phyloP scores from a whole-genome alignment of 352 stramenopile species.

The Phytophthora agathidicida region DNA sequence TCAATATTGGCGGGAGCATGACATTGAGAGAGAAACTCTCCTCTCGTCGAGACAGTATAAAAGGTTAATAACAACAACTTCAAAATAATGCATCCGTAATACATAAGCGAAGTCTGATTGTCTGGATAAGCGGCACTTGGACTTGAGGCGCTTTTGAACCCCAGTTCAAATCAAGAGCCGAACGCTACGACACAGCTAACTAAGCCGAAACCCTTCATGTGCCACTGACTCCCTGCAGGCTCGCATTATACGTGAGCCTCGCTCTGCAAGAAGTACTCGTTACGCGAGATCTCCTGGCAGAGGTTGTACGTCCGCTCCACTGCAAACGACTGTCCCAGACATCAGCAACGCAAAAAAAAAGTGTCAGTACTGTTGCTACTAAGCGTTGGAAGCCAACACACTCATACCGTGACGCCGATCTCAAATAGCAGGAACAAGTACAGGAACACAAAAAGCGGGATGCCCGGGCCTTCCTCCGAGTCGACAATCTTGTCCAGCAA shows the following conservation, averaged over 20 bases:
- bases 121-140: background rate
- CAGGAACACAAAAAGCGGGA: constrained; percentile 71
- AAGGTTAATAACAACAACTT: too few relatives aligned
- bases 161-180: constrained; percentile 1
- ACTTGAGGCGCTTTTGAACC: too few relatives aligned
- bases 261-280: constrained; percentile 65
- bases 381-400: background rate
- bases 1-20: too few relatives aligned
- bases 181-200: constrained; percentile 5
- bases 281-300: constrained; percentile 74
- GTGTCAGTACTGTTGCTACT: background rate
- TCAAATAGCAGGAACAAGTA: constrained; percentile 57
- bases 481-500: constrained; percentile 63
- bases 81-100: too few relatives aligned
- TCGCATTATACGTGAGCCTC: constrained; percentile 31
- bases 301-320: constrained; percentile 63
- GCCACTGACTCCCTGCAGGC: background rate
- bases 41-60: too few relatives aligned
- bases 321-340: constrained; percentile 46
- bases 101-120: too few relatives aligned
- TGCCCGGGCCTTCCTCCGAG: constrained; percentile 34
- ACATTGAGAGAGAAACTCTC: too few relatives aligned
- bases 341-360: background rate
- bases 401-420: constrained; percentile 65
- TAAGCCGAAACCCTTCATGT: background rate